phyloP scores from a whole-genome alignment of 805 yeast species.

The Starmerella davenportii region DNA sequence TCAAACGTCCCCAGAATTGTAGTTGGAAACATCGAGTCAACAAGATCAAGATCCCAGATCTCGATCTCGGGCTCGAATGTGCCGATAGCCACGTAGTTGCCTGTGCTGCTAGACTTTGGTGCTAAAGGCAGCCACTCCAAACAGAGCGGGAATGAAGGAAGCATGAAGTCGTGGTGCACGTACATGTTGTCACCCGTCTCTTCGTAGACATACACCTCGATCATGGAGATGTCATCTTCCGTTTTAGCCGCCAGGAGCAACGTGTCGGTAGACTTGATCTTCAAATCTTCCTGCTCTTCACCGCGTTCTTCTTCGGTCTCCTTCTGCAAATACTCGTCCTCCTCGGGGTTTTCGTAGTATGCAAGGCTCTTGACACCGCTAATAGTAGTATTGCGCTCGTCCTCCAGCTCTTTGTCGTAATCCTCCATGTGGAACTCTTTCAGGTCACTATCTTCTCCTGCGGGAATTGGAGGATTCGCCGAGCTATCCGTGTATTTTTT shows the following conservation, averaged over 20 bases:
- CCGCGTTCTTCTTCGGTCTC: conserved; percentile 38
- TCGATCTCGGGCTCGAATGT: conserved; percentile 96
- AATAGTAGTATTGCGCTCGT: conserved; percentile 33
- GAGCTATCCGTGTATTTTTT: conserved; percentile 28
- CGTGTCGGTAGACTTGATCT: conserved; percentile 78
- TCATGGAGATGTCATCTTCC: conserved; percentile 81
- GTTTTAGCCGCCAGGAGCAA: conserved; percentile 82
- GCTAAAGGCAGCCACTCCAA: conserved; percentile 78
- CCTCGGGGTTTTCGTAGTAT: conserved; percentile 27
- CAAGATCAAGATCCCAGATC: conserved; percentile 83
- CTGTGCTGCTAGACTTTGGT: conserved; percentile 29
- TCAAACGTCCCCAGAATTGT: conserved; percentile 60
- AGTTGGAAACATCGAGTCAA: conserved; percentile 91
- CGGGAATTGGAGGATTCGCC: conserved; percentile 11
- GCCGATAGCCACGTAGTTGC: conserved; percentile 86
- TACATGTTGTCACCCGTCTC: conserved; percentile 71
- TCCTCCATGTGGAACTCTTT: conserved; percentile 25
- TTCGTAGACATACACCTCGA: conserved; percentile 88
- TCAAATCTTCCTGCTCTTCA: conserved; percentile 71
- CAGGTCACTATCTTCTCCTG: conserved; percentile 37
- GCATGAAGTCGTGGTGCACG: conserved; percentile 91
- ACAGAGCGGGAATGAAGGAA: conserved; percentile 91
- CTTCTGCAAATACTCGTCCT: conserved; percentile 42
- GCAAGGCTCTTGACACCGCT: conserved; percentile 29
- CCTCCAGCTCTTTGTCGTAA: conserved; percentile 31